These are phyloP conservation scores for Ceratocystiopsis sp. DNA, from an alignment of 2,329 filamentous ascomycete species.

Conservation along the genomic window DNA sequence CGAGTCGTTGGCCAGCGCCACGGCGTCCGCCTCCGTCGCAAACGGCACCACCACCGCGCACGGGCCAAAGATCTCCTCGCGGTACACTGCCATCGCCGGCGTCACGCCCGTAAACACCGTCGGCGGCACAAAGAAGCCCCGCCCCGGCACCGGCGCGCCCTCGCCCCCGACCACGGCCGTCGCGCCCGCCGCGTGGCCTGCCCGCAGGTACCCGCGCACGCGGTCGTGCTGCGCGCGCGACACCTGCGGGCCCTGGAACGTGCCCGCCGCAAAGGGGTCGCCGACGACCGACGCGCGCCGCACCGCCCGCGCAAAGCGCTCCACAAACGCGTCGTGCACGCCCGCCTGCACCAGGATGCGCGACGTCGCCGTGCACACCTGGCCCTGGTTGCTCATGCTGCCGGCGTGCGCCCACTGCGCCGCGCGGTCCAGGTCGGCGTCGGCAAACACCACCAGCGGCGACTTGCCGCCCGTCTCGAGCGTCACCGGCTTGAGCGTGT, in stretches of 20 bases:
- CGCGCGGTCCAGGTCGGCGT: conserved; percentile 43
- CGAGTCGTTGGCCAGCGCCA: conserved; percentile 32
- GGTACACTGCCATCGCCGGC: conserved; percentile 14
- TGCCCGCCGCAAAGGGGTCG: conserved; percentile 47
- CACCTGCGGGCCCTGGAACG: conserved; percentile 55
- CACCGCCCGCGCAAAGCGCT: conserved; percentile 42
- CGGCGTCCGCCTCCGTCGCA: conserved; percentile 32
- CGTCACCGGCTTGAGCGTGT: conserved; percentile 41
- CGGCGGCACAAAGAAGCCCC: conserved; percentile 10
- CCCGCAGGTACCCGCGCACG: conserved; percentile 48
- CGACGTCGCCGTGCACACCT: conserved; percentile 44
- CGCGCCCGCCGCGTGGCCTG: conserved; percentile 49
- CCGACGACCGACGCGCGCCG: conserved; percentile 41
- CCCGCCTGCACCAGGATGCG: conserved; percentile 41
- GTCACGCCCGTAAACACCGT: conserved; percentile 9
- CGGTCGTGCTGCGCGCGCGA: conserved; percentile 50
- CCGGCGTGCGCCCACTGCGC: conserved; percentile 32
- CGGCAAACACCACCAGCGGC: conserved; percentile 40
- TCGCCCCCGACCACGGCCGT: conserved; percentile 25
- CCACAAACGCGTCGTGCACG: conserved; percentile 43
- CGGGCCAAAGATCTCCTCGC: conserved; percentile 42
- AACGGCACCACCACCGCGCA: conserved; percentile 36
- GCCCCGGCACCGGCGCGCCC: conserved; percentile 26
- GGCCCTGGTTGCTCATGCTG: conserved; percentile 41
- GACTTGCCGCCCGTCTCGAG: conserved; percentile 45